A percentile compares a stretch with the other conserved stretches of the same genome.
Evolutionary conservation across 768 basidiomycete species (phyloP).

Genomic region (Zangia roseola): DNA sequence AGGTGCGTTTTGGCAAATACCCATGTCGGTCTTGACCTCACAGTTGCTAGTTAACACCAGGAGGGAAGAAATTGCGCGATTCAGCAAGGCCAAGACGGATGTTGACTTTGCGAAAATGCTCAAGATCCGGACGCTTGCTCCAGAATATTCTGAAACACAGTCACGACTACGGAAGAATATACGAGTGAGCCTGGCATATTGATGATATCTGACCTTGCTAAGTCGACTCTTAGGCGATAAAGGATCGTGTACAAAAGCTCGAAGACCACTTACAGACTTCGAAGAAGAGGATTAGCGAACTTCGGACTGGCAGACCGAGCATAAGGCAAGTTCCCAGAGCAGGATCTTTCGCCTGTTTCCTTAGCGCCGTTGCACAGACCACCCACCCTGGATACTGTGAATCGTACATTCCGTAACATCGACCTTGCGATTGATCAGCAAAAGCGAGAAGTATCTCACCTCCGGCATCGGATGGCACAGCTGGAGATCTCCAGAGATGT

Average conservation of each 20-base stretch:
- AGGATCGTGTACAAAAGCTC: slow-evolving; percentile 73
- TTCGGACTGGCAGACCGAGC: slow-evolving; percentile 58
- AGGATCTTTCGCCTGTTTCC: not conserved
- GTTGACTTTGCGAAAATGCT: slow-evolving; percentile 76
- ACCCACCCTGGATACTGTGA: slow-evolving; percentile 82
- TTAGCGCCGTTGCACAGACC: slow-evolving; percentile 49
- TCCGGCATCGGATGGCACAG: slow-evolving; percentile 52
- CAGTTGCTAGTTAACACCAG: slow-evolving; percentile 64
- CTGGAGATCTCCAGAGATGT: slow-evolving; percentile 39
- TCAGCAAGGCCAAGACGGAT: slow-evolving; percentile 75
- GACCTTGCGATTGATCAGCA: slow-evolving; percentile 68
- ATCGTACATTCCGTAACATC: slow-evolving; percentile 82
- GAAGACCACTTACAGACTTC: slow-evolving; percentile 69
- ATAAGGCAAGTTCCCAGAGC: slow-evolving; percentile 51
- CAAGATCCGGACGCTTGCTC: slow-evolving; percentile 74
- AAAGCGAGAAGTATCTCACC: slow-evolving; percentile 47
- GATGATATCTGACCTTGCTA: slow-evolving; percentile 3
- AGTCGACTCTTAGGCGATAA: slow-evolving; percentile 49
- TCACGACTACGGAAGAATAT: slow-evolving; percentile 69
- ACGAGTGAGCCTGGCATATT: slow-evolving; percentile 46
- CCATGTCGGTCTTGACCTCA: not conserved
- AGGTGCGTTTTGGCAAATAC: slow-evolving; percentile 39
- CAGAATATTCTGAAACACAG: slow-evolving; percentile 86
- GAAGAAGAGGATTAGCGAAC: slow-evolving; percentile 65
- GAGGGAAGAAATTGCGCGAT: slow-evolving; percentile 79